Evolutionary conservation across 768 basidiomycete species (phyloP).

Genomic region (Mycena maculata): DNA sequence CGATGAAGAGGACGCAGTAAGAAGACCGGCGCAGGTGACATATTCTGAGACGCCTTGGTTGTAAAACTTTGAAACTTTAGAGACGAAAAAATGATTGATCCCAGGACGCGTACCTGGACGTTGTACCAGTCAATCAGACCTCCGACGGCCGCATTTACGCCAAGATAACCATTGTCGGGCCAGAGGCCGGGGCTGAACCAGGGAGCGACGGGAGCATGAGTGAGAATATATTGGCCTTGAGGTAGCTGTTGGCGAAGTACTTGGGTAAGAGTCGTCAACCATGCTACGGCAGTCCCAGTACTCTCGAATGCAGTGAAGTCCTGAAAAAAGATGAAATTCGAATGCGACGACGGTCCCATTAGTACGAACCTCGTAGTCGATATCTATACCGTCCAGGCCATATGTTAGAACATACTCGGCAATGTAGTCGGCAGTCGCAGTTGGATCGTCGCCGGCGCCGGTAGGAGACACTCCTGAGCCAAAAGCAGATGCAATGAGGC

Average conservation of each 20-base stretch:
- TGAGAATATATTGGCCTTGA: slow-evolving; percentile 47
- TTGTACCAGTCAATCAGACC: slow-evolving; percentile 75
- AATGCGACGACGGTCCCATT: too few relatives aligned
- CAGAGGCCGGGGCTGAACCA: slow-evolving; percentile 29
- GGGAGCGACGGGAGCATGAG: slow-evolving; percentile 48
- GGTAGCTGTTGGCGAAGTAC: slow-evolving; percentile 36
- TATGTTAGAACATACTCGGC: slow-evolving; percentile 63
- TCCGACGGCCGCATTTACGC: slow-evolving; percentile 57
- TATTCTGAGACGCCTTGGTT: slow-evolving; percentile 72
- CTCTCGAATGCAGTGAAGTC: slow-evolving; percentile 63
- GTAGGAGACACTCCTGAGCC: slow-evolving; percentile 71
- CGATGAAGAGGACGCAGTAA: slow-evolving; percentile 65
- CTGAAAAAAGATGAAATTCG: slow-evolving; percentile 40
- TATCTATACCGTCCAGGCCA: slow-evolving; percentile 67
- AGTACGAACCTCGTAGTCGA: slow-evolving; percentile 65
- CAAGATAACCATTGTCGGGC: slow-evolving; percentile 20
- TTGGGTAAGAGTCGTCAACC: slow-evolving; percentile 48
- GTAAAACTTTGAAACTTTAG: slow-evolving; percentile 50
- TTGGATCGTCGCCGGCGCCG: slow-evolving; percentile 66
- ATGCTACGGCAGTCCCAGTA: slow-evolving; percentile 56
- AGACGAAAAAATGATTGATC: slow-evolving; percentile 28
- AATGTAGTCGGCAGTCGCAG: slow-evolving; percentile 66
- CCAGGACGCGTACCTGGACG: slow-evolving; percentile 56
- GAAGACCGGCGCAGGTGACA: slow-evolving; percentile 69
- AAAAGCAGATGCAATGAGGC: slow-evolving; percentile 73